Evolutionary conservation across 1,284 basidiomycete species (phyloP), one percentile per base, ranked within the genome.

Genomic region (Fomitiporia mediterranea): DNA sequence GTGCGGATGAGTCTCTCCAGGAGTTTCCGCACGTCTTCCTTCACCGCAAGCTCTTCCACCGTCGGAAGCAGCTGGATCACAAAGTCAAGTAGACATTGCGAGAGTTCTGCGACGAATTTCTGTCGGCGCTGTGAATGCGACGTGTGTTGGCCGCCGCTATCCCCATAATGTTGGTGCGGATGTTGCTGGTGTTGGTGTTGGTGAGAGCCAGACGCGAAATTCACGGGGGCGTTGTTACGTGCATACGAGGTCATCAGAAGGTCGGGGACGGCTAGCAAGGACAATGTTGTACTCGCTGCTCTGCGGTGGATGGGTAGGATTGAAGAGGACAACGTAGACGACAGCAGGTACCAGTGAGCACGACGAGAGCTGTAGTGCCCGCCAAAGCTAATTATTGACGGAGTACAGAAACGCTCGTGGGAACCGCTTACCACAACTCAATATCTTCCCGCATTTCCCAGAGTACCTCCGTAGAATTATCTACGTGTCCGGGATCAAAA

Each of bases 21-120:
- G 68, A 95, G 80, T 70, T 93, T 90, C 66, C 96, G 80, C 61
- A 98, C 95, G 65, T 96, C 92, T 74, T 98, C 96, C 78, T 98
- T 99, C 65, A 94, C 86, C 51, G 84, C 81, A 71, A 96, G 83
- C 73, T 97, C 94, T 67, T 95, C 93, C 49, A 82, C 72, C 3
- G 91, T 92, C 5, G 94, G 94, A 19, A 96, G 79, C 46, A 95
- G 81, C 67, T 93, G 91, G 56, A 96, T 83, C 56, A 96, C 91
- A 70, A 95, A 91, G 72, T 89, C 87, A 71, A 85, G 86, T 56
- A 91, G 81, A 51, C 75, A 78, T 62, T 78, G 76, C 13, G 87
- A 89, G 65, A 89, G 80, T 63, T 89, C 86, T 21, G 76, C 72
- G 59, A 75, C 69, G 73, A 88, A 88, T 55, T 81, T 81, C 65